Evolutionary conservation across 495 filamentous ascomycete genomes (phyloP).

Genomic region (Delitschia confertaspora): DNA sequence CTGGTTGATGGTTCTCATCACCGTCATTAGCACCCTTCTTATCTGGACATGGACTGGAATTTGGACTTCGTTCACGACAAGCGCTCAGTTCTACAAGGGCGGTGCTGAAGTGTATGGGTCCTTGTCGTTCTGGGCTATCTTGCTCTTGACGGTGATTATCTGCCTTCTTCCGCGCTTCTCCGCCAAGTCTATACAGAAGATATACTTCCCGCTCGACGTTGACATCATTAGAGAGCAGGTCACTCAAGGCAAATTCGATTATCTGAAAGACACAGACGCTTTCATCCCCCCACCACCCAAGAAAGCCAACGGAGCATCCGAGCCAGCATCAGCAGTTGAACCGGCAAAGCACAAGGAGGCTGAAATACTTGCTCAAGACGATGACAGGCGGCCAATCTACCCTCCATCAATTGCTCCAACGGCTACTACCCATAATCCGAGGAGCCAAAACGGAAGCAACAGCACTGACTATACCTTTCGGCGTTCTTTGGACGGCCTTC

Average conservation of each 20-base stretch:
- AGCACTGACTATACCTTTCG: constrained; percentile 74
- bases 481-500: constrained; percentile 16
- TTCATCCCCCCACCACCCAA: constrained; percentile 35
- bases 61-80: constrained; percentile 62
- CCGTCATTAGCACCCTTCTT: constrained; percentile 69
- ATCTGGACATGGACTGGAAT: constrained; percentile 96
- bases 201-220: constrained; percentile 83
- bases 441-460: constrained; percentile 85
- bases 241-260: constrained; percentile 66
- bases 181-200: constrained; percentile 80
- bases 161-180: constrained; percentile 79
- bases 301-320: constrained; percentile 47
- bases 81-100: constrained; percentile 66
- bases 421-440: constrained; percentile 68
- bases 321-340: too few species aligned
- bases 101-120: constrained; percentile 71
- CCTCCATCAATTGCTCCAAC: constrained; percentile 73
- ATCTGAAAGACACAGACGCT: constrained; percentile 49
- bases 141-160: constrained; percentile 64
- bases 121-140: constrained; percentile 76
- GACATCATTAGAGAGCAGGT: constrained; percentile 95
- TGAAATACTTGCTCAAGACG: constrained; percentile 55
- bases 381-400: constrained; percentile 84
- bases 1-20: constrained; percentile 80
- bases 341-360: constrained; percentile 40